Base-by-base conservation (phyloP, 208 protist genomes). In the Phytomonas sp. region DNA sequence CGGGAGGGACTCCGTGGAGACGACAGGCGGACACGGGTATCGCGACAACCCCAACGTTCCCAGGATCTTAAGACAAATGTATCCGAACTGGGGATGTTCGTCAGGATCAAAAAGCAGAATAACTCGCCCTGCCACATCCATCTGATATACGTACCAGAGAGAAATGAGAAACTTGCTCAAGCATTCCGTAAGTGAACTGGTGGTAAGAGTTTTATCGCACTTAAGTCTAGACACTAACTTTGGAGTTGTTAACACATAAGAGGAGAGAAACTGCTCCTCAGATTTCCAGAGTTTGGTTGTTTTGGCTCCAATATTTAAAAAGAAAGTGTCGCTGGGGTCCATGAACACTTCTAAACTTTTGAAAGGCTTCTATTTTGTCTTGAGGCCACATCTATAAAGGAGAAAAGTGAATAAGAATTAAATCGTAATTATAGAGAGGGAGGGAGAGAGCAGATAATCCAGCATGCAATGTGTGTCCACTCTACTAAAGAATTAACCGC, bases 251-350 rank as follows among this genome's bases (percentile, higher is more conserved):
- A 26, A 23, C 17, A 64, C 61, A 23, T 64, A n/a, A 2, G 61
- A 64, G 17, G 17, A 40, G 9, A 64, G 23, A 23, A 40, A 15
- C 32, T 64, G 32, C 61, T 29, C 61, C 61, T 64, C 61, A 8
- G 61, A 64, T 17, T 43, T 64, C 61, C 61, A 64, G 17, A 64
- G 30, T 11, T 33, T 29, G 7, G 61, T 64, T 64, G 61, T 43
- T 15, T 33, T 29, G 26, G 61, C 32, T 15, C 61, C 61, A 1
- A 64, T 32, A n/a, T 23, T 33, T n/a, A 64, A 23, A 40, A 64
- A 64, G 5, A 56, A 56, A 0, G 20, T 56, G 8, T 56, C 46
- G 0, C 23, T 26, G 20, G 20, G 26, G 20, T 56, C 46, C 46
- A 56, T 56, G 0, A 51, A 56, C 9, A 56, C 20, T 8, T 0